Evolutionary conservation across 2,329 filamentous ascomycete genomes (phyloP).

Genomic region (Pyricularia sp.): DNA sequence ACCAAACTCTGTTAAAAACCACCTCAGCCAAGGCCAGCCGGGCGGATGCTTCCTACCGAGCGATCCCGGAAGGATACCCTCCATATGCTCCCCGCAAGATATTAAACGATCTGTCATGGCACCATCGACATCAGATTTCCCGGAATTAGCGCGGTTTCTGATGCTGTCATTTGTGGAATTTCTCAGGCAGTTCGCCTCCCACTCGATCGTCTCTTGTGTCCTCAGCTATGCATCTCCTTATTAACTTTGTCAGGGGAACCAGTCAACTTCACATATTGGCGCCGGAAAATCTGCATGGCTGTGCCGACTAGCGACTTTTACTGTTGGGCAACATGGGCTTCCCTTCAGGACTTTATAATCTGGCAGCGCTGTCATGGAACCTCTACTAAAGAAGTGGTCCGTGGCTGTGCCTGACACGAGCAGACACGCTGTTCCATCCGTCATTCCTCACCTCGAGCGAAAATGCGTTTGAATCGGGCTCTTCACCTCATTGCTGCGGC

Average conservation of each 20-base stretch:
- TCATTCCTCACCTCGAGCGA: background rate
- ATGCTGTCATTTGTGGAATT: background rate
- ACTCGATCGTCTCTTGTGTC: background rate
- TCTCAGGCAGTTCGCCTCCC: background rate
- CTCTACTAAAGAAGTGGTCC: background rate
- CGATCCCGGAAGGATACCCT: background rate
- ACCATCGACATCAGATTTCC: background rate
- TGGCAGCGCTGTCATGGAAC: background rate
- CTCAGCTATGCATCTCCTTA: background rate
- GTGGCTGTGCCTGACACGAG: background rate
- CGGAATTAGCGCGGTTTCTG: background rate
- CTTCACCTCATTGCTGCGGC: slow-evolving; percentile 7
- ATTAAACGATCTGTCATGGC: background rate
- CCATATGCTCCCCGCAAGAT: background rate
- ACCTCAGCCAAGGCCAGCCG: background rate
- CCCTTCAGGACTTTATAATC: background rate
- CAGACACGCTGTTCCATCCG: background rate
- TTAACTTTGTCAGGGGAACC: background rate
- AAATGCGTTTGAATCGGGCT: background rate
- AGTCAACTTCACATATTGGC: background rate
- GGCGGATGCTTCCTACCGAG: background rate
- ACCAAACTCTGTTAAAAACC: background rate
- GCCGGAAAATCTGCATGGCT: background rate
- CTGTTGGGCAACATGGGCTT: background rate
- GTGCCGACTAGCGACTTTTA: background rate